These are phyloP conservation scores for Pezicula neosporulosa DNA, from an alignment of 2,329 filamentous ascomycete species.

Conservation along the genomic window DNA sequence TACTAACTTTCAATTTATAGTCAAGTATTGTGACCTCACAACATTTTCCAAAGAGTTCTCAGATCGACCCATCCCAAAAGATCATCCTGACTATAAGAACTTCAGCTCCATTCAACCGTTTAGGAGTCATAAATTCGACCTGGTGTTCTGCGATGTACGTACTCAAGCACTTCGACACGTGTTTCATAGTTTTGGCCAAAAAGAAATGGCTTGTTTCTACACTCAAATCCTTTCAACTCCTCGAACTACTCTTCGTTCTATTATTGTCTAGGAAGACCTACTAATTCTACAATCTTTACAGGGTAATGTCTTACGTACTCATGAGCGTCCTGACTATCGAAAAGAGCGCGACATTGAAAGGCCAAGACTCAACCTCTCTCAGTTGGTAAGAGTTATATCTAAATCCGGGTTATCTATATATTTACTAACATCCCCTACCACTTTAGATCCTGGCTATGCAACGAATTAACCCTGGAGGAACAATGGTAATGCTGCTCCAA, in stretches of 20 bases:
- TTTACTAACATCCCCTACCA: not conserved
- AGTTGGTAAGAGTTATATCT: not conserved
- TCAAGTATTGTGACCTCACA: conserved; percentile 1
- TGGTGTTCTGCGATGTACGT: too few species aligned
- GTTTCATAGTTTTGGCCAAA: too few species aligned
- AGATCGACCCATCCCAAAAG: not conserved
- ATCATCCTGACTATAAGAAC: conserved; percentile 1
- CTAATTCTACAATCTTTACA: too few species aligned
- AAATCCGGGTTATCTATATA: not conserved
- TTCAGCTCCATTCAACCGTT: not conserved
- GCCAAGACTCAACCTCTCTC: conserved; percentile 2
- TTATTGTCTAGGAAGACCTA: too few species aligned
- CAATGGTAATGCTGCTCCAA: conserved; percentile 21
- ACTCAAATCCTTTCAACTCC: too few species aligned
- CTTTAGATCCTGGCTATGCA: conserved; percentile 4
- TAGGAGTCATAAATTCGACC: not conserved
- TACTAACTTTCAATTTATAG: conserved; percentile 5
- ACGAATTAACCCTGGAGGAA: conserved; percentile 11
- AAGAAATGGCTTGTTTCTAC: too few species aligned
- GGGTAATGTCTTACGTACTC: not conserved
- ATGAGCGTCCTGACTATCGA: not conserved
- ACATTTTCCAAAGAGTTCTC: conserved; percentile 2
- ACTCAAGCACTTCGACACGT: too few species aligned
- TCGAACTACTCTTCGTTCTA: too few species aligned
- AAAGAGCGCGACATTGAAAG: not conserved